Base-by-base conservation (phyloP, 2,329 filamentous ascomycete genomes). In the Botryotinia calthae region DNA sequence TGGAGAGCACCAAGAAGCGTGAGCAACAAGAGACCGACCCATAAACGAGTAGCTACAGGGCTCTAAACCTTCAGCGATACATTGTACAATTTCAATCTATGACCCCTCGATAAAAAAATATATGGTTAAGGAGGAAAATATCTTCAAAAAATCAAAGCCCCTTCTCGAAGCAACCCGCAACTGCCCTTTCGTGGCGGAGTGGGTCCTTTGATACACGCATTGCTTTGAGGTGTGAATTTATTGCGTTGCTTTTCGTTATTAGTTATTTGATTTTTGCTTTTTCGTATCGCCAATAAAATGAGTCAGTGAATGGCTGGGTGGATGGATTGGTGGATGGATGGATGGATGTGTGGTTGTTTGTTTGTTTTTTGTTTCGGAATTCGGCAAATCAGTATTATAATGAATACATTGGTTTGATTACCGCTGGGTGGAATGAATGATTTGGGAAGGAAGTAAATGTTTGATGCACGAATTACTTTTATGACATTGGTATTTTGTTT, bases 1-100 rank as follows among this genome's bases (percentile, higher is more conserved):
- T 86, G 72, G 90, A 92, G 76, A 84, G 88, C 73, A 86, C 48
- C 48, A 67, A 85, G 78, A 82, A 83, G 72, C 81, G 82, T 31
- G 80, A 78, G 73, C 75, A 76, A 64, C 42, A 74, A 58, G 76
- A 76, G 20, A 76, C 65, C 34, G 69, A 71, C 25, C 46, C 69
- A 37, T 71, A n/a, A 44, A 37, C 48, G 25, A 42, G 25, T 8
- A 56, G 48, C 2, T n/a, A 16, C 25, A 16, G 6, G 34, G 34
- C 5, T 31, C 54, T 31, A 25, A 56, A 51, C 56, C 22, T 25
- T 56, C 6, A 12, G 48, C 37, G 10, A n/a, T 67, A 42, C n/a
- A 40, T 22, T 56, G 34, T 67, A 42, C 46, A 18, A 67, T 56
- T 31, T 22, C 12, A 67, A 42, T 40, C 5, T 18, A 67, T 51